Evolutionary conservation across 2,329 filamentous ascomycete species (phyloP).

Genomic region (Sporothrix pseudoabietina): DNA sequence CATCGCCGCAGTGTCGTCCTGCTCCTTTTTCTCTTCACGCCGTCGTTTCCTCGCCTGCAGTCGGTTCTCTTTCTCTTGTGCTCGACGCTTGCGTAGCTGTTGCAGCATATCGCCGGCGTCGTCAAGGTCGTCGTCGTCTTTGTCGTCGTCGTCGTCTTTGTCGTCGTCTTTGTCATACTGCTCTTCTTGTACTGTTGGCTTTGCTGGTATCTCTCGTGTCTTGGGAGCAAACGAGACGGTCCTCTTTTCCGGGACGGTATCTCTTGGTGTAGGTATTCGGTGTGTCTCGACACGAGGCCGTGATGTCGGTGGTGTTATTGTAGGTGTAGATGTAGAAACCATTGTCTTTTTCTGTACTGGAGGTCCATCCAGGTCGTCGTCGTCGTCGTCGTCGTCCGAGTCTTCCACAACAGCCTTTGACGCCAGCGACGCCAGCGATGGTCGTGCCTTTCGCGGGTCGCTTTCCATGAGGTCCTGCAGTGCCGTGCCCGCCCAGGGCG

Average conservation of each 20-base stretch:
- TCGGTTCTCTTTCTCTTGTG: conserved; percentile 26
- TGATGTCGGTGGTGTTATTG: too few species aligned
- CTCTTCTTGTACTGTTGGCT: background rate
- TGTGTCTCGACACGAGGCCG: background rate
- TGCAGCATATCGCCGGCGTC: conserved; percentile 26
- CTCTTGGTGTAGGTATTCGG: background rate
- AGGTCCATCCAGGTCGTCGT: conserved; percentile 32
- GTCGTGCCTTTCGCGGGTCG: conserved; percentile 37
- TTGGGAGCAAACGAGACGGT: conserved; percentile 16
- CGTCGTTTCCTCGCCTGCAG: background rate
- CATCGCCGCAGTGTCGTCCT: background rate
- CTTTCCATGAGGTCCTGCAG: conserved; percentile 50
- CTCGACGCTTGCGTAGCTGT: conserved; percentile 28
- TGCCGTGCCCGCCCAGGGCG: conserved; percentile 44
- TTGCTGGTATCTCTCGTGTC: background rate
- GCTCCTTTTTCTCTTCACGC: background rate
- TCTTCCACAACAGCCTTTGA: background rate
- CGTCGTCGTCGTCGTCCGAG: conserved; percentile 20
- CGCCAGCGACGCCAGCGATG: conserved; percentile 26
- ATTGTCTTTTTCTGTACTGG: background rate
- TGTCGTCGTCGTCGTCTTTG: conserved; percentile 10
- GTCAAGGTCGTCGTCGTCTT: background rate
- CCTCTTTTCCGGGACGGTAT: background rate
- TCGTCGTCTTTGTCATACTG: conserved; percentile 18
- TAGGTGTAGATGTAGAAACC: background rate